Evolutionary conservation across 169 alveolate species (phyloP).

Genomic region (Eimeria praecox): DNA sequence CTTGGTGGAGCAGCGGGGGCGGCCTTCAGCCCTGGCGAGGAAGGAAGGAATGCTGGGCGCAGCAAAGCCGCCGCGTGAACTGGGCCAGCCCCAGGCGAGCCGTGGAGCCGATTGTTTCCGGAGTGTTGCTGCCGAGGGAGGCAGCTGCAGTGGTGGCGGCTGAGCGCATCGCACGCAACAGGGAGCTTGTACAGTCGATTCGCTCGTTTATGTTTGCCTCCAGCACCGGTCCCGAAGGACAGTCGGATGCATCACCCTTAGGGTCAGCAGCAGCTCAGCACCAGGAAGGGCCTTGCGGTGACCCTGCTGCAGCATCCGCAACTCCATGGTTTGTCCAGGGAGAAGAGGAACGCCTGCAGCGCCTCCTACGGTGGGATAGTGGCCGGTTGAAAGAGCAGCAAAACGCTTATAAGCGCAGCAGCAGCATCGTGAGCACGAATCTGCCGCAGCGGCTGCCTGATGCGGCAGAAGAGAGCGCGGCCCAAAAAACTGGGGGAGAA

Average conservation of each 20-base stretch:
- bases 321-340: slow-evolving; percentile 39
- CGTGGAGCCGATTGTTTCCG: slow-evolving; percentile 67
- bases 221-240: not conserved
- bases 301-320: slow-evolving; percentile 2
- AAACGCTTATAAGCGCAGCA: not conserved
- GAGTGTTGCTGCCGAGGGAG: slow-evolving; percentile 56
- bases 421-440: not conserved
- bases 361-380: slow-evolving; percentile 25
- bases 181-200: not conserved
- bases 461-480: too few relatives aligned
- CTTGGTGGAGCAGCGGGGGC: slow-evolving; percentile 75
- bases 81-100: slow-evolving; percentile 62
- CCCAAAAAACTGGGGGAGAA: not conserved
- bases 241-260: not conserved
- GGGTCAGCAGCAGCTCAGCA: not conserved
- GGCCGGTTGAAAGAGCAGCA: not conserved
- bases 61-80: slow-evolving; percentile 78
- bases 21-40: slow-evolving; percentile 81
- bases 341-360: slow-evolving; percentile 52
- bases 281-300: not conserved
- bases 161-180: slow-evolving; percentile 6
- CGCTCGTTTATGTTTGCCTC: not conserved
- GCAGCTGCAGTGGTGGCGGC: slow-evolving; percentile 47
- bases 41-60: slow-evolving; percentile 27
- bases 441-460: not conserved